Base-by-base conservation (phyloP, 805 yeast genomes). In the Saccharomycopsis javanensis region DNA sequence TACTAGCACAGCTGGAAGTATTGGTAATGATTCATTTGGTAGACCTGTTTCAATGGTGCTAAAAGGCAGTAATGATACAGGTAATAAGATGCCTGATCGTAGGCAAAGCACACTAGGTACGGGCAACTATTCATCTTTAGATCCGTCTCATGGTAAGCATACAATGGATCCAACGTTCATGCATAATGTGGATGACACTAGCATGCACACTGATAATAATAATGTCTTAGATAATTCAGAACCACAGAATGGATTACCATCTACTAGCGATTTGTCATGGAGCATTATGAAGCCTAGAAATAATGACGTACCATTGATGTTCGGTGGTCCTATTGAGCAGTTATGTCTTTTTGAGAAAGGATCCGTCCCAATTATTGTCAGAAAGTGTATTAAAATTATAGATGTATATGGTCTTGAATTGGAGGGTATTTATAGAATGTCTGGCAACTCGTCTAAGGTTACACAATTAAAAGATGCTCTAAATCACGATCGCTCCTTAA, bases 391-490 rank as follows among this genome's bases (percentile, higher is more conserved):
- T 54, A 85, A 83, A 61, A 85, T 91, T 6, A 83, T 94, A 35
- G 98, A 94, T 66, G 78, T 77, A 45, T 83, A 86, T 67, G 99
- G 99, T 1, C 68, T 86, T 38, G 85, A 88, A 54, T 74, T 87
- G 34, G 97, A 90, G 67, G 98, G 98, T 0, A 84, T 94, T 35
- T 94, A 94, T 69, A 77, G 97, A 57, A 82, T 88, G 34, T 83
- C 87, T 55, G 97, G 97, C 0, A 88, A 86, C 68, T 81, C 79
- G 46, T 69, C 83, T 6, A 85, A 86, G 45, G 84, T 94, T 11
- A 85, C 85, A 63, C 86, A 83, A 60, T 72, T 92, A 60, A 82
- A 79, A 63, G 85, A 81, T 20, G 75, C 83, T 53, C 86, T 92
- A 53, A 91, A 87, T 68, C 71, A 72, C 52, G 89, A 91, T 66